phyloP scores from a whole-genome alignment of 2,329 filamentous ascomycete genomes.

The Intubia oerlemansii region DNA sequence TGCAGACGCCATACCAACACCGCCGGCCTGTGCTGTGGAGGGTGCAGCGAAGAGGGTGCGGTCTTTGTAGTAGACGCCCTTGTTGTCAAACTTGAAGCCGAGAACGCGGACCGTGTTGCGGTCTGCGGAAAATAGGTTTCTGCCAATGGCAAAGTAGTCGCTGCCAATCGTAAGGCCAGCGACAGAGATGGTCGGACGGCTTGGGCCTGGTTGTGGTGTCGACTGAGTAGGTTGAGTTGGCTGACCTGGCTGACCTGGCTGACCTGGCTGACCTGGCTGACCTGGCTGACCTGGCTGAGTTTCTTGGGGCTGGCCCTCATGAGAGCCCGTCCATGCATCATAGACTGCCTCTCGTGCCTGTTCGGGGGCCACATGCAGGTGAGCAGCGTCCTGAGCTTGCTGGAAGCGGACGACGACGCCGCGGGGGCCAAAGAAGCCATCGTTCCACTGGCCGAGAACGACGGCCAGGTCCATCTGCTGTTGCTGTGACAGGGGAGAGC shows the following conservation, averaged over 20 bases:
- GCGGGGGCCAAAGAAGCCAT: conserved; percentile 30
- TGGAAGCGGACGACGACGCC: conserved; percentile 21
- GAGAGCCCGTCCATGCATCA: too few relatives aligned
- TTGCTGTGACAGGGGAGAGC: background rate
- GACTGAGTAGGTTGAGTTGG: background rate
- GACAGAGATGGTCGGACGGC: background rate
- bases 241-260: too few relatives aligned
- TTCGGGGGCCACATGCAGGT: background rate
- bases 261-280: too few relatives aligned
- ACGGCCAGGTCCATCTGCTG: conserved; percentile 13
- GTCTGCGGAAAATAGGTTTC: conserved; percentile 21
- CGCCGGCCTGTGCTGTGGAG: too few relatives aligned
- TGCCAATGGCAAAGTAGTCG: conserved; percentile 21
- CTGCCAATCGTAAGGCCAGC: conserved; percentile 20
- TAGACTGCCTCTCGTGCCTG: background rate
- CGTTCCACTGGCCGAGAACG: conserved; percentile 32
- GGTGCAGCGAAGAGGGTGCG: too few relatives aligned
- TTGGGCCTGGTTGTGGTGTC: background rate
- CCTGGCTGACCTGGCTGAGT: too few relatives aligned
- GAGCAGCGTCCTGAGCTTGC: conserved; percentile 6
- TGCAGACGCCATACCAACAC: too few relatives aligned
- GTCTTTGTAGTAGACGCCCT: conserved; percentile 11
- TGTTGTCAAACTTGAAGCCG: conserved; percentile 18
- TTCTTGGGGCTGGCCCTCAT: too few relatives aligned
- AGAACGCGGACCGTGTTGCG: conserved; percentile 24